Base-by-base conservation (phyloP, 306 rosid species). In the Quercus mongolica region DNA sequence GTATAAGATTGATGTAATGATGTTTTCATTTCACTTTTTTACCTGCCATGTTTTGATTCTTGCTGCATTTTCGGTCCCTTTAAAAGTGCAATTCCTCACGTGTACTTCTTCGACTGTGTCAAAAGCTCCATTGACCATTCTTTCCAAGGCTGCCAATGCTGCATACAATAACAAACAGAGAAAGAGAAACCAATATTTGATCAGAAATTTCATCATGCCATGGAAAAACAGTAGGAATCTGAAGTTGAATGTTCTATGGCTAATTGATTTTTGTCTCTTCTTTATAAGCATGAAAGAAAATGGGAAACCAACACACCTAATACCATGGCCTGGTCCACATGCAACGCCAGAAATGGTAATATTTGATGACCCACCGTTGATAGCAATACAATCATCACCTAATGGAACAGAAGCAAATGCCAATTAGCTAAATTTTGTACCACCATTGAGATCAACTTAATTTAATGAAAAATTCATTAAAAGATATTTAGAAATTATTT, bases 261-360 rank as follows among this genome's bases (percentile, higher is more conserved):
- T 5, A 33, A 33, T 33, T 33, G 44, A 38, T 38, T 38, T 38
- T 38, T 38, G 15, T 46, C 54, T 46, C 54, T 46, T 46, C 54
- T 46, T 46, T 11, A 46, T 46, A 46, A 46, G 54, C 15, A 2
- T 46, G 15, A 46, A 46, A 46, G 15, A 9, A 15, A 26, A 9
- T 14, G 12, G 21, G 6, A 46, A 46, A 59, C 20, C 21, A n/a
- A 46, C 51, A 64, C 3, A 85, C 91, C 91, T 90, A 11, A 86
- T 85, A 26, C 94, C 94, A 75, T 86, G 92, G 25, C 90, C 94
- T 52, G 92, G 90, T 57, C 92, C 94, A 56, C 92, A 88, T 21
- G 2, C 10, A 77, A 90, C 33, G 14, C 57, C 69, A 46, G 72
- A 72, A 52, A 88, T 70, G 70, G 84, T 90, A 71, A 90, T 83